Conservation (phyloP, 2,329 filamentous ascomycete genomes). For the Clonostachys chloroleuca region DNA sequence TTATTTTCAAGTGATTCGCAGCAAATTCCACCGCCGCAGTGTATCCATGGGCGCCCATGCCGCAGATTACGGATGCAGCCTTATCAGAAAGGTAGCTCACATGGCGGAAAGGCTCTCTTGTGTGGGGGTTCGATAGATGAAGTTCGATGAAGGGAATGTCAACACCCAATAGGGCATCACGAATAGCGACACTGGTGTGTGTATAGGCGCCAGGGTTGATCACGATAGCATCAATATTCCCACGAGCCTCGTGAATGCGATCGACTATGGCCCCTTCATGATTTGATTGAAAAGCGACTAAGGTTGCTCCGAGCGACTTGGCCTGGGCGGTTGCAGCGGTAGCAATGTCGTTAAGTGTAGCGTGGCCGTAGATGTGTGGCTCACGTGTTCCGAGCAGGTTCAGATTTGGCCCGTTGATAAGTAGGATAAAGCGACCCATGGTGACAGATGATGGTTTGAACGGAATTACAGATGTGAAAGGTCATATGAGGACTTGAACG, state of each 20-base stretch:
- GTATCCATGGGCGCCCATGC: slow-evolving; percentile 60
- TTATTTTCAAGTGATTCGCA: slow-evolving; percentile 38
- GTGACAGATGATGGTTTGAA: neutral
- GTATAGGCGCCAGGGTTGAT: slow-evolving; percentile 76
- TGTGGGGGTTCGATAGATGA: slow-evolving; percentile 74
- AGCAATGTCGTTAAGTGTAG: slow-evolving; percentile 62
- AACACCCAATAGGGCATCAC: slow-evolving; percentile 69
- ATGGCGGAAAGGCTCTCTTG: slow-evolving; percentile 62
- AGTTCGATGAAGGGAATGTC: slow-evolving; percentile 72
- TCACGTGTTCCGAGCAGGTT: slow-evolving; percentile 75
- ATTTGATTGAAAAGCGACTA: slow-evolving; percentile 70
- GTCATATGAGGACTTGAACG: too few species aligned
- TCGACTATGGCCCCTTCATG: slow-evolving; percentile 73
- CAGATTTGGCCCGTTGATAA: slow-evolving; percentile 80
- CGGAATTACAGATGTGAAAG: too few species aligned
- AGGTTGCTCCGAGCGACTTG: slow-evolving; percentile 31
- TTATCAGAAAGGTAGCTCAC: slow-evolving; percentile 74
- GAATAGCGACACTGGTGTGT: slow-evolving; percentile 70
- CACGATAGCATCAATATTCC: slow-evolving; percentile 57
- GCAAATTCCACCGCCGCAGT: slow-evolving; percentile 54
- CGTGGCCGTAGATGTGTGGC: slow-evolving; percentile 67
- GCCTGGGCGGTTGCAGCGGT: slow-evolving; percentile 43
- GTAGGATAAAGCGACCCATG: slow-evolving; percentile 49
- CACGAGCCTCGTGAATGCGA: slow-evolving; percentile 63
- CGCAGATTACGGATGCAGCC: slow-evolving; percentile 68